phyloP scores from a whole-genome alignment of 768 basidiomycete species.

The Tulasnella calospora region DNA sequence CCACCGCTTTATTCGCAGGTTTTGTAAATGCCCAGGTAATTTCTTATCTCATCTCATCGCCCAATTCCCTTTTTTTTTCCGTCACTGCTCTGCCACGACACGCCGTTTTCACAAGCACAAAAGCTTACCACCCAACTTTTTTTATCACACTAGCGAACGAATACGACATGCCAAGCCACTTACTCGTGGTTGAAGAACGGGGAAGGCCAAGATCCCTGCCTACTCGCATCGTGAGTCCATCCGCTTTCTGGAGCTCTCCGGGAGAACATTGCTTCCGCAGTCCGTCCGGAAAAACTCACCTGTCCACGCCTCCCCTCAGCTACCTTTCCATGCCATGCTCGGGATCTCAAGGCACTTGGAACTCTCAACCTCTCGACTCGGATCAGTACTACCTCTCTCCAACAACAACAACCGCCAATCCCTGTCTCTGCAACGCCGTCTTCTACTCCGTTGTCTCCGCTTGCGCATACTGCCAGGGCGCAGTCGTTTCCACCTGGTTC shows the following conservation, averaged over 20 bases:
- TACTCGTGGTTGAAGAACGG: not conserved
- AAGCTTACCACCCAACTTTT: not conserved
- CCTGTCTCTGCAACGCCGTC: slow-evolving; percentile 3
- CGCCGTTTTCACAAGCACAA: not conserved
- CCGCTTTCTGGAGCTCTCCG: not conserved
- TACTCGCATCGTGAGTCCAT: not conserved
- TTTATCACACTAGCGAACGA: not conserved
- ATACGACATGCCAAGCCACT: not conserved
- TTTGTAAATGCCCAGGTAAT: not conserved
- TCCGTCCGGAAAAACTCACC: not conserved
- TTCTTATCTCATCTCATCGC: not conserved
- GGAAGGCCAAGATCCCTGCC: not conserved
- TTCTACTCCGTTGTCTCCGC: not conserved
- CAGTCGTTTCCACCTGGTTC: slow-evolving; percentile 8
- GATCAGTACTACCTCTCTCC: not conserved
- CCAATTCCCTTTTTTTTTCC: not conserved
- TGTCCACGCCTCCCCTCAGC: not conserved
- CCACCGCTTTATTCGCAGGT: not conserved
- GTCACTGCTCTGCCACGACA: not conserved
- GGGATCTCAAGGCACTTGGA: not conserved
- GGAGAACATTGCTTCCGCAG: not conserved
- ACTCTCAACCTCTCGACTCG: not conserved
- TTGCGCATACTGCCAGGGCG: slow-evolving; percentile 12
- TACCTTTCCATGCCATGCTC: not conserved
- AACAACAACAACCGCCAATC: not conserved